Percentiles rank a stretch among this genome's conserved stretches.
These are phyloP conservation scores for Uronychia binucleata DNA, from an alignment of 73 alveolate genomes.

Conservation along the genomic window DNA sequence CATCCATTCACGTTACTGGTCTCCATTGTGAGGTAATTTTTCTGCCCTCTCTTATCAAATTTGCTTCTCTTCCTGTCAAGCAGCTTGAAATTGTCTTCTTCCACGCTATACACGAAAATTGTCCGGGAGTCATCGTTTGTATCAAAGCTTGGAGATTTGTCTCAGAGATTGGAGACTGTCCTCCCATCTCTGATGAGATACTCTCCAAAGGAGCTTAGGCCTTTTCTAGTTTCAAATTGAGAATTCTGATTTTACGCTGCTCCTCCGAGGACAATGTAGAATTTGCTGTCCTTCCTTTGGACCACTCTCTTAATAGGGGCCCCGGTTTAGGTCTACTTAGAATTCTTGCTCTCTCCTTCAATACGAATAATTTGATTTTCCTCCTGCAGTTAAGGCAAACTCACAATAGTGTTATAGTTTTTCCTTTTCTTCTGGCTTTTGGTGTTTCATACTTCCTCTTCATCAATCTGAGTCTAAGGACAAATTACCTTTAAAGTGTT, in stretches of 20 bases:
- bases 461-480: neutral
- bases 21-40: neutral
- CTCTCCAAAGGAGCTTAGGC: neutral
- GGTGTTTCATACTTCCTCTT: neutral
- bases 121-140: neutral
- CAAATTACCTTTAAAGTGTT: neutral
- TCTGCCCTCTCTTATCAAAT: neutral
- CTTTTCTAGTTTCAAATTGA: neutral
- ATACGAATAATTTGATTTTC: no score
- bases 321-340: neutral
- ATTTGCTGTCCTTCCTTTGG: neutral
- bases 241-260: neutral
- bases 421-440: neutral
- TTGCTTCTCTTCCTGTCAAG: neutral
- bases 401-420: neutral
- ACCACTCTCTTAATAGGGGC: neutral
- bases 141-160: neutral
- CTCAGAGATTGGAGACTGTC: neutral
- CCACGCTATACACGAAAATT: neutral
- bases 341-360: neutral
- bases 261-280: constrained; percentile 1
- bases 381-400: no score
- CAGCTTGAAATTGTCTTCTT: neutral
- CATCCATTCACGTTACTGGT: neutral
- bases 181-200: neutral